Conservation (phyloP, 768 basidiomycete species). For the Cystobasidium tubakii region DNA sequence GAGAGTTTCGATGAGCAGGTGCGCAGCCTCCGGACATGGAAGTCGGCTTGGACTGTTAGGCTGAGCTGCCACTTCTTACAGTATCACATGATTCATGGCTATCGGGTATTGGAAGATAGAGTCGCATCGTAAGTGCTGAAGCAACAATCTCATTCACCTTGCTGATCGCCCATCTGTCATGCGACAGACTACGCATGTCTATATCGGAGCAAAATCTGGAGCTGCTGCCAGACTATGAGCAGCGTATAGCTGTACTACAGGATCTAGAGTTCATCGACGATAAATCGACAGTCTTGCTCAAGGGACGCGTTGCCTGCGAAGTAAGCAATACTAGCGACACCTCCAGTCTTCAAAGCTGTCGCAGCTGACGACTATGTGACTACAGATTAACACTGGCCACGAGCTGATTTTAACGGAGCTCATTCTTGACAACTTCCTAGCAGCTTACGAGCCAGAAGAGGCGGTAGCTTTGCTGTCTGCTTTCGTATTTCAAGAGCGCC, state of each 20-base stretch:
- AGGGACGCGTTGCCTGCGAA: slow-evolving; percentile 97
- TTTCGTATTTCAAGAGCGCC: slow-evolving; percentile 96
- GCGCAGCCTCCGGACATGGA: slow-evolving; percentile 48
- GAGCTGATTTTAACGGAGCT: slow-evolving; percentile 94
- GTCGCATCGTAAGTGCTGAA: slow-evolving; percentile 53
- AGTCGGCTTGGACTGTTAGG: not conserved
- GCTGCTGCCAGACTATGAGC: slow-evolving; percentile 93
- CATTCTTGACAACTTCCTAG: slow-evolving; percentile 89
- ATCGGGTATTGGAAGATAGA: slow-evolving; percentile 66
- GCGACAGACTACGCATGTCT: slow-evolving; percentile 62
- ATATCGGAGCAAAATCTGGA: slow-evolving; percentile 96
- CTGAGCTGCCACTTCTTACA: slow-evolving; percentile 48
- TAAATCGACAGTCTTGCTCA: slow-evolving; percentile 87
- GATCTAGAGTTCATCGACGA: slow-evolving; percentile 90
- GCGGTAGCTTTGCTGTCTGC: slow-evolving; percentile 91
- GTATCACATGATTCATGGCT: slow-evolving; percentile 71
- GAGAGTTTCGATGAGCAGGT: slow-evolving; percentile 70
- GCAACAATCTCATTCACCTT: not conserved
- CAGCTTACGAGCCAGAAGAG: slow-evolving; percentile 85
- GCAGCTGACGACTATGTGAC: not conserved
- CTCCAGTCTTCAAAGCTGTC: not conserved
- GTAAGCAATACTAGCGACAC: slow-evolving; percentile 53
- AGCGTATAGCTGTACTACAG: slow-evolving; percentile 80
- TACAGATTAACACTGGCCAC: slow-evolving; percentile 96
- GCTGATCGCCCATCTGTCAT: not conserved